Evolutionary conservation across 345 rosid species (phyloP).

Genomic region (Erucastrum elatum): DNA sequence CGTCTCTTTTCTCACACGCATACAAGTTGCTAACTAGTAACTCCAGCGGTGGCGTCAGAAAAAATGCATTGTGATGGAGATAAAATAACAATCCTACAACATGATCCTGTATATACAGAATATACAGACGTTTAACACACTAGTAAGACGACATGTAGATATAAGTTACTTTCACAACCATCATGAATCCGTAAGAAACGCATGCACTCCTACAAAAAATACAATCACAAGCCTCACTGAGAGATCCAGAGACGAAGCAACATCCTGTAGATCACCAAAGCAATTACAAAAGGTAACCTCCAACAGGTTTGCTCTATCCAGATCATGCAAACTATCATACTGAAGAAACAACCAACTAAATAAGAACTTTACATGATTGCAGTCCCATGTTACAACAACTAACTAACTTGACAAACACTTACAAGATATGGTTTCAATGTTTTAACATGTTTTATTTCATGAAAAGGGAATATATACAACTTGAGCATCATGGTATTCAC

Average conservation of each 20-base stretch:
- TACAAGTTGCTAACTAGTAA: too few species aligned
- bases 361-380: background rate
- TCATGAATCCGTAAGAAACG: background rate
- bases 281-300: background rate
- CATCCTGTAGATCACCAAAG: background rate
- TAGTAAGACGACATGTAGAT: background rate
- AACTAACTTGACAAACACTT: slow-evolving; percentile 19
- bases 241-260: background rate
- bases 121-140: background rate
- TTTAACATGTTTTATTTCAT: slow-evolving; percentile 24
- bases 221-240: background rate
- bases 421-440: background rate
- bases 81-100: background rate
- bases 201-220: background rate
- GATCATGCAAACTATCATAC: background rate
- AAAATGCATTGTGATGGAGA: too few species aligned
- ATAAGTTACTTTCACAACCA: background rate
- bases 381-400: background rate
- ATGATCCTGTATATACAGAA: background rate
- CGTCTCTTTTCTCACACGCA: slow-evolving; percentile 38
- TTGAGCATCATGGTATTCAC: background rate
- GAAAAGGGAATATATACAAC: slow-evolving; percentile 27
- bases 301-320: background rate
- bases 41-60: too few species aligned
- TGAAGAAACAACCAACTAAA: background rate